A percentile compares a stretch with the other conserved stretches of the same genome.
Evolutionary conservation across 2,329 filamentous ascomycete genomes (phyloP).

Genomic region (Pestalotiopsis sp.): DNA sequence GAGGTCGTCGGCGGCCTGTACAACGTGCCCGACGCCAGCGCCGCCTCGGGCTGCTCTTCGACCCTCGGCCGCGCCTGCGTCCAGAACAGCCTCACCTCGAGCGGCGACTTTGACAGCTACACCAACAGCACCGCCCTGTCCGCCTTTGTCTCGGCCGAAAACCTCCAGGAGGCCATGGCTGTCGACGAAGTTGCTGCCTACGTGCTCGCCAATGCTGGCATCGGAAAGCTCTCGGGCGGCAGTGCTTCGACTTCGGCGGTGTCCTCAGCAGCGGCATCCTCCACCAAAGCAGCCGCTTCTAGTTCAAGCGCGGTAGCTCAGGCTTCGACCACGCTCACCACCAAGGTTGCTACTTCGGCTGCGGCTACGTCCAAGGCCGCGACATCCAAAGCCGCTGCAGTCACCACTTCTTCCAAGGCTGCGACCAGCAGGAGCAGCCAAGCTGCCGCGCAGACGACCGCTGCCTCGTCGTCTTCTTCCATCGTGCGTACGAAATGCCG

Average conservation of each 20-base stretch:
- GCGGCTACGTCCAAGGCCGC: neutral
- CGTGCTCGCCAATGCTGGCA: neutral
- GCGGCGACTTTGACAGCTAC: neutral
- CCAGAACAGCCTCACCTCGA: neutral
- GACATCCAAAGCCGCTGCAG: neutral
- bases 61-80: neutral
- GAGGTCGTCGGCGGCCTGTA: neutral
- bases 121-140: neutral
- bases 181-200: neutral
- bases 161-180: neutral
- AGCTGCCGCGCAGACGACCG: neutral
- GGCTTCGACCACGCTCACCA: neutral
- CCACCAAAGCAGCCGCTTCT: neutral
- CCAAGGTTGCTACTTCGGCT: neutral
- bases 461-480: neutral
- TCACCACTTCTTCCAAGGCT: neutral
- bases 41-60: neutral
- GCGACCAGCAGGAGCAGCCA: neutral
- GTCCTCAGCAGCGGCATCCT: neutral
- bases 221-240: neutral
- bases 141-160: neutral
- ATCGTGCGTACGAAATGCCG: neutral
- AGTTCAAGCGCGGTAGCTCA: neutral
- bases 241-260: neutral
- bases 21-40: neutral